A percentile compares a stretch with the other conserved stretches of the same genome.
These are phyloP conservation scores for Penicillium daleae DNA, from an alignment of 495 filamentous ascomycete species.

Conservation along the genomic window DNA sequence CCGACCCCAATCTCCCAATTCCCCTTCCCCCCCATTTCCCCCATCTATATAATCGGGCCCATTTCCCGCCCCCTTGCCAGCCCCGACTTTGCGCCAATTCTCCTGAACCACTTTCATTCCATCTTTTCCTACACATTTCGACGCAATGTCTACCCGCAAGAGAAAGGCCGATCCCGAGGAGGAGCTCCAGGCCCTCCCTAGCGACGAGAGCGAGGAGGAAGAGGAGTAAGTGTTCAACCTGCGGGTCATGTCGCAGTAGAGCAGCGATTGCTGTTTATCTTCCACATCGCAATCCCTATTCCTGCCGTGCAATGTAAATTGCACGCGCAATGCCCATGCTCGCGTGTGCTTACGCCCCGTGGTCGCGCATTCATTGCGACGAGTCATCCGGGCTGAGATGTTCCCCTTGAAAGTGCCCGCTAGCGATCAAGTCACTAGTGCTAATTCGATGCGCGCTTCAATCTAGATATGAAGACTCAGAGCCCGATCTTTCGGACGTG, in stretches of 20 bases:
- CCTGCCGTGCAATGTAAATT: background rate
- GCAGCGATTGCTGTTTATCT: background rate
- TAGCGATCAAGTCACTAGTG: background rate
- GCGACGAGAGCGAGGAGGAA: conserved; percentile 65
- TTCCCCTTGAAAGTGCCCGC: background rate
- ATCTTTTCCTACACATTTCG: conserved; percentile 9
- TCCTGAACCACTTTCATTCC: background rate
- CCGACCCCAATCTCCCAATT: conserved; percentile 9
- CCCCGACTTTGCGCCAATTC: conserved; percentile 4
- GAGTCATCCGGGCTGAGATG: background rate
- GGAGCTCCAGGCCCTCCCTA: conserved; percentile 63
- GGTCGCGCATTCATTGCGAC: conserved; percentile 1
- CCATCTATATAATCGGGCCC: conserved; percentile 3
- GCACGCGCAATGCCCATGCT: background rate
- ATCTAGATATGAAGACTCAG: conserved; percentile 56
- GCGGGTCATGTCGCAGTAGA: background rate
- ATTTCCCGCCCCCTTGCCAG: background rate
- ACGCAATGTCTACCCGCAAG: conserved; percentile 64
- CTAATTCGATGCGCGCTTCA: conserved; percentile 23
- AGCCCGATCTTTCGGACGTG: conserved; percentile 38
- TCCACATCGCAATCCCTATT: conserved; percentile 9
- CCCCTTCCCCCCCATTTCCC: conserved; percentile 2
- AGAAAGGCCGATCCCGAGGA: conserved; percentile 66
- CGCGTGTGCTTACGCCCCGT: background rate
- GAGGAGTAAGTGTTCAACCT: conserved; percentile 58